A percentile compares a stretch with the other conserved stretches of the same genome.
Evolutionary conservation across 257 asterid genomes (phyloP).

Genomic region (Avicennia marina): DNA sequence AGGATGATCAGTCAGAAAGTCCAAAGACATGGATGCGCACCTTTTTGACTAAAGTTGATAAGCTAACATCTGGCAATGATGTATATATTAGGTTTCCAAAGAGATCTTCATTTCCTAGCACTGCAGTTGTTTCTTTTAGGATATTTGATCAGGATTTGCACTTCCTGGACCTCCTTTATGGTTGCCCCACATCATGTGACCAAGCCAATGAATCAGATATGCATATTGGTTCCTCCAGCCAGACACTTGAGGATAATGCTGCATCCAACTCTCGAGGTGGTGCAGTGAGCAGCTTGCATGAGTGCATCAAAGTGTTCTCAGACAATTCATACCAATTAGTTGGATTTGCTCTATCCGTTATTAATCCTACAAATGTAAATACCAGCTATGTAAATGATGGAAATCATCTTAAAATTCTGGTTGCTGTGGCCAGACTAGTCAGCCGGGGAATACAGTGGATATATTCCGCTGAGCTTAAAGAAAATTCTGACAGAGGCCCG

Average conservation of each 20-base stretch:
- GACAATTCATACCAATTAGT: slow-evolving; percentile 58
- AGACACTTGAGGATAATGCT: slow-evolving; percentile 23
- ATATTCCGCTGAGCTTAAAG: slow-evolving; percentile 55
- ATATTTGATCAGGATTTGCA: slow-evolving; percentile 53
- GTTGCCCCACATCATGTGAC: slow-evolving; percentile 28
- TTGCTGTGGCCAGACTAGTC: slow-evolving; percentile 59
- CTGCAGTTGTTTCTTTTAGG: slow-evolving; percentile 59
- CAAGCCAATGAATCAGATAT: slow-evolving; percentile 26
- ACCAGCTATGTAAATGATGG: slow-evolving; percentile 32
- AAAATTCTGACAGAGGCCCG: slow-evolving; percentile 36
- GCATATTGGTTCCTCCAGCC: slow-evolving; percentile 17
- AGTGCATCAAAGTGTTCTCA: slow-evolving; percentile 70
- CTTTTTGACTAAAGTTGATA: slow-evolving; percentile 54
- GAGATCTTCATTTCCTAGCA: slow-evolving; percentile 43
- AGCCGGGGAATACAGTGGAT: slow-evolving; percentile 87
- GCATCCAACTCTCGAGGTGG: slow-evolving; percentile 27
- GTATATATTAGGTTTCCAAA: slow-evolving; percentile 60
- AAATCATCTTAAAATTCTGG: slow-evolving; percentile 26
- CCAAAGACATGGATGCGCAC: slow-evolving; percentile 64
- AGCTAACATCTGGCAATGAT: slow-evolving; percentile 41
- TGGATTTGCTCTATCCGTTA: slow-evolving; percentile 59
- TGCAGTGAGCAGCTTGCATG: slow-evolving; percentile 34
- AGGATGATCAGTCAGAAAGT: slow-evolving; percentile 36
- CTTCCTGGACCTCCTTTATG: slow-evolving; percentile 45
- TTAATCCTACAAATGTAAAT: slow-evolving; percentile 24